Evolutionary conservation across 805 yeast species (phyloP).

Genomic region (Wickerhamiella brachini): DNA sequence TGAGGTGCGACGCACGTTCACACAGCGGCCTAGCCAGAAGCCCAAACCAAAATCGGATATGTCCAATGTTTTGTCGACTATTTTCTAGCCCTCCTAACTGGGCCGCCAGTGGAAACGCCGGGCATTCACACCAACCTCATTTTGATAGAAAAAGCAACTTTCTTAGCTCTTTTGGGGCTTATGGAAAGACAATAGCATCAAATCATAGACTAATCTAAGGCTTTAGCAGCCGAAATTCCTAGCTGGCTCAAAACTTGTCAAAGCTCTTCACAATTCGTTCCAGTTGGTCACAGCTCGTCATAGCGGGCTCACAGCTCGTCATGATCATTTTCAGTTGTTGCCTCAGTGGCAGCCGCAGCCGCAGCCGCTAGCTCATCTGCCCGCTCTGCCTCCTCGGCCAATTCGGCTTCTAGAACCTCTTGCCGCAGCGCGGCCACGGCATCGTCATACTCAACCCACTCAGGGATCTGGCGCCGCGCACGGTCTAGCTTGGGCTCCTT

Average conservation of each 20-base stretch:
- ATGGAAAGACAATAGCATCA: too few species aligned
- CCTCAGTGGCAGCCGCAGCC: neutral
- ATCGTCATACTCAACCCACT: conserved; percentile 57
- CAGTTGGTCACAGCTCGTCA: too few species aligned
- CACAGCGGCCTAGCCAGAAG: conserved; percentile 45
- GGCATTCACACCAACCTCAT: too few species aligned
- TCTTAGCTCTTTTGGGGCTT: too few species aligned
- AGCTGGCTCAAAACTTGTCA: too few species aligned
- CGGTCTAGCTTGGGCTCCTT: conserved; percentile 65
- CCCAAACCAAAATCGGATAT: conserved; percentile 7
- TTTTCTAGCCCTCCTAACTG: conserved; percentile 13
- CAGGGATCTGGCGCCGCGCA: conserved; percentile 65
- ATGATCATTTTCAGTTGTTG: conserved; percentile 4
- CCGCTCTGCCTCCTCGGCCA: neutral
- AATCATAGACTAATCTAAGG: too few species aligned
- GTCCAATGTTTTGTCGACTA: conserved; percentile 14
- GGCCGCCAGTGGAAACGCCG: too few species aligned
- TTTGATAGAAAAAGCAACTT: too few species aligned
- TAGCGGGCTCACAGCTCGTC: conserved; percentile 13
- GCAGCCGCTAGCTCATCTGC: neutral
- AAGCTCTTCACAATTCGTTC: too few species aligned
- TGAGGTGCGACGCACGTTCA: conserved; percentile 40
- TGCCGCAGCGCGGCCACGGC: conserved; percentile 29
- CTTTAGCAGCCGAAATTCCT: too few species aligned
- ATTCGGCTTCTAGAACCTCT: conserved; percentile 3